phyloP scores from a whole-genome alignment of 495 filamentous ascomycete genomes.

The Penicillium flavigenum region DNA sequence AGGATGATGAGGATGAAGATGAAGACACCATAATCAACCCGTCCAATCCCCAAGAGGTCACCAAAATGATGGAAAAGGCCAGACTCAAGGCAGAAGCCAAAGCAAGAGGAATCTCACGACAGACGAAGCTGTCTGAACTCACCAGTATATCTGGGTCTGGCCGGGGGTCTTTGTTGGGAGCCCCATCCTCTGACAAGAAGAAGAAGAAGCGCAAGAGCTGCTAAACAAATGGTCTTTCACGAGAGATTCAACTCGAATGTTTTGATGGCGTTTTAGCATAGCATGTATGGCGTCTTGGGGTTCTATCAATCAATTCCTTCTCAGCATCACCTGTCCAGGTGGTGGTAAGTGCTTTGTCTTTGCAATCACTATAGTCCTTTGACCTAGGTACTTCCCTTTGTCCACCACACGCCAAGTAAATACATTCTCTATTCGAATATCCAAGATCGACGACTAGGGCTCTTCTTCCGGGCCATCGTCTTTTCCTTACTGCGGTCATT shows the following conservation, averaged over 20 bases:
- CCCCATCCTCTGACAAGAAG: constrained; percentile 23
- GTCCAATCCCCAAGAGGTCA: constrained; percentile 14
- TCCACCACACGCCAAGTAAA: background rate
- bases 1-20: constrained; percentile 16
- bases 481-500: constrained; percentile 54
- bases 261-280: constrained; percentile 11
- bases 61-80: constrained; percentile 16
- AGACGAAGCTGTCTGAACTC: constrained; percentile 25
- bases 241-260: constrained; percentile 2
- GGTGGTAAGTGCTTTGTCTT: background rate
- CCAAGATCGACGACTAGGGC: constrained; percentile 25
- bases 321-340: background rate
- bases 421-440: background rate
- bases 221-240: background rate
- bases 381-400: background rate
- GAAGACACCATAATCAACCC: constrained; percentile 16
- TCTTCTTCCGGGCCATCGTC: constrained; percentile 65
- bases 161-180: constrained; percentile 13
- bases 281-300: constrained; percentile 9
- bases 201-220: constrained; percentile 43
- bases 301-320: background rate
- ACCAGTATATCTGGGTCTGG: constrained; percentile 39
- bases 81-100: constrained; percentile 14
- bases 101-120: constrained; percentile 9
- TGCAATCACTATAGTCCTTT: background rate